phyloP scores from a whole-genome alignment of 805 yeast genomes.

The Saccharomycopsis microspora region DNA sequence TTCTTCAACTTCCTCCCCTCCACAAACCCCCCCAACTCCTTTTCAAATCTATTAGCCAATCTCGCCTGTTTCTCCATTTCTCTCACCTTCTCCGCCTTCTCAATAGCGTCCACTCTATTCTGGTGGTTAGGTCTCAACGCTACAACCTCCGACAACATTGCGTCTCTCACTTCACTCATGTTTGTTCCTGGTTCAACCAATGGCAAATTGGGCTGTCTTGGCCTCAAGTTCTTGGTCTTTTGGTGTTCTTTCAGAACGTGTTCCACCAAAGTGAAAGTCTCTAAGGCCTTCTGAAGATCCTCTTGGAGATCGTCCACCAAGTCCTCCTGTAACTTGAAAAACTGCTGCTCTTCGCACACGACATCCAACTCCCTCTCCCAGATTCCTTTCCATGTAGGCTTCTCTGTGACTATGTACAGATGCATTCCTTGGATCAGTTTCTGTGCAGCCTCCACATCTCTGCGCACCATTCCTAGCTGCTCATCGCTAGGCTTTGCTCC shows the following conservation, averaged over 20 bases:
- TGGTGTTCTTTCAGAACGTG: constrained; percentile 72
- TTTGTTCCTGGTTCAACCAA: constrained; percentile 55
- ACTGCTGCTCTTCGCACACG: constrained; percentile 90
- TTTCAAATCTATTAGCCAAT: constrained; percentile 57
- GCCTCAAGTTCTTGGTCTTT: constrained; percentile 23
- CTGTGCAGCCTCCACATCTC: constrained; percentile 54
- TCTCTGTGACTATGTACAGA: constrained; percentile 56
- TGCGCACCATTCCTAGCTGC: constrained; percentile 54
- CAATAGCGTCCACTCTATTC: constrained; percentile 76
- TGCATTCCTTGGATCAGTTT: constrained; percentile 40
- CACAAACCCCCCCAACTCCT: constrained; percentile 79
- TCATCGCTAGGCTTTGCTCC: constrained; percentile 74
- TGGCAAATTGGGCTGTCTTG: constrained; percentile 24
- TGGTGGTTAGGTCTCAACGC: constrained; percentile 79
- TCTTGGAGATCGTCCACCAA: constrained; percentile 67
- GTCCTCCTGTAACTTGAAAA: constrained; percentile 82
- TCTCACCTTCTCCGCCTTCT: constrained; percentile 73
- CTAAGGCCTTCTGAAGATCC: constrained; percentile 69
- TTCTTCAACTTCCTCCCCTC: constrained; percentile 64
- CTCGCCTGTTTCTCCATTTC: constrained; percentile 54
- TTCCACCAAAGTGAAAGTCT: constrained; percentile 73
- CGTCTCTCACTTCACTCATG: constrained; percentile 53
- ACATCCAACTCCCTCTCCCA: constrained; percentile 89
- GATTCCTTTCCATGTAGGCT: constrained; percentile 75
- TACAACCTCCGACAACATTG: constrained; percentile 68